Evolutionary conservation across 148 eudicot genomes (phyloP), one percentile per base, ranked within the genome.

Genomic region (Fagopyrum esculentum): DNA sequence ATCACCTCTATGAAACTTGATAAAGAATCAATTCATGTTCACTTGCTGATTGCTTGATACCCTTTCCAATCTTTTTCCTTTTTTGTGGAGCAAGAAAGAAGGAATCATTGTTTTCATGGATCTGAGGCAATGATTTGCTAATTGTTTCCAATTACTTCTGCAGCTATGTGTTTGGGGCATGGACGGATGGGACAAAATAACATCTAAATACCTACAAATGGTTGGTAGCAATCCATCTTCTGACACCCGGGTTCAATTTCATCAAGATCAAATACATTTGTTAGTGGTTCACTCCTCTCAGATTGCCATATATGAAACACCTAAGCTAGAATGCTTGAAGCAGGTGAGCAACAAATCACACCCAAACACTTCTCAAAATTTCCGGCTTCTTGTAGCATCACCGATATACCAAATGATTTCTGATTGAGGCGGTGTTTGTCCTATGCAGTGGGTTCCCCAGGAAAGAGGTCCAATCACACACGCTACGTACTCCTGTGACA

Each of bases 121-220:
- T 66, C 46, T 40, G 47, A 35, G 71, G 9, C 35, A 66, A 5
- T 13, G 16, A 66, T 66, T 4, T 12, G 71, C 71, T 66, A 40
- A 66, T 66, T 1, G 47, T 66, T 13, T 66, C 71, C 47, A 40
- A 66, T 66, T 66, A 17, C 43, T 40, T 66, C 30, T 81, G 73
- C 79, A 82, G 84, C 73, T 70, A 52, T 74, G 77, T 80, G 80
- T 74, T 69, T 84, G 87, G 87, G 80, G 85, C 78, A 80, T 78
- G 56, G 87, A 84, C 61, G 81, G 79, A 52, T 84, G 87, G 83
- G 85, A 80, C 46, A 82, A 78, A 46, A 74, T 75, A 56, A 80
- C 81, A 51, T 75, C 69, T 55, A 84, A 59, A 73, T 60, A 17
- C 51, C 73, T 84, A 79, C 81, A 78, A 51, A 75, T 82, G 78